Evolutionary conservation across 441 rosid species (phyloP).

Genomic region (Erodium texanum): DNA sequence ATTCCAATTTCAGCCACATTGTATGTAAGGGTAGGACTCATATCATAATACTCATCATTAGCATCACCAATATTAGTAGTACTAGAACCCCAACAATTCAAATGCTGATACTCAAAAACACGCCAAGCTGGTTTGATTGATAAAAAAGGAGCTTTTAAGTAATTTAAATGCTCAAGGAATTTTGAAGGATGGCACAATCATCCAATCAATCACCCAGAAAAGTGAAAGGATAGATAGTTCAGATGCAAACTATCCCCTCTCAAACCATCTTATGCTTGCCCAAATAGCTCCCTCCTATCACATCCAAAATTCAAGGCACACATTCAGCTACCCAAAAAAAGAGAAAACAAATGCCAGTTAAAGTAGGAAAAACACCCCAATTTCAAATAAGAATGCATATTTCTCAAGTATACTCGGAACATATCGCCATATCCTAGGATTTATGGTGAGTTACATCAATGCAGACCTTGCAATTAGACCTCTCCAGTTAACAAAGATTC

Average conservation of each 20-base stretch:
- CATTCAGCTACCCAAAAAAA: too few species aligned
- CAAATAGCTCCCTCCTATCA: too few species aligned
- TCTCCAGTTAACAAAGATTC: conserved; percentile 1
- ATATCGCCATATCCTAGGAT: background rate
- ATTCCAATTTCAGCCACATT: background rate
- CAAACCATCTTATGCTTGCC: too few species aligned
- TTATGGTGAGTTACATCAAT: background rate
- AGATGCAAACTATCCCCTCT: too few species aligned
- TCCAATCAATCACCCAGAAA: too few species aligned
- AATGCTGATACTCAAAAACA: background rate
- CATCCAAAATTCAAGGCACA: too few species aligned
- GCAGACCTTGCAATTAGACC: background rate
- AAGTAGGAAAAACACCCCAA: too few species aligned
- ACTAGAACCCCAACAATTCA: too few species aligned
- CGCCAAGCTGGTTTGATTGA: background rate
- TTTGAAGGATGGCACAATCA: too few species aligned
- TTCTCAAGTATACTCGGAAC: background rate
- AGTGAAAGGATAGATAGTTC: too few species aligned
- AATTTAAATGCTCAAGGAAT: background rate
- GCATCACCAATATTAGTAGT: background rate
- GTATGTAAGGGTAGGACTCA: background rate
- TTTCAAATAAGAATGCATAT: background rate
- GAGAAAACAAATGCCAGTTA: too few species aligned
- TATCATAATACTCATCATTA: background rate
- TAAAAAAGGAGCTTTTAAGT: background rate